Evolutionary conservation across 1,284 basidiomycete genomes (phyloP).

Genomic region (Sphaerobolus stellatus): DNA sequence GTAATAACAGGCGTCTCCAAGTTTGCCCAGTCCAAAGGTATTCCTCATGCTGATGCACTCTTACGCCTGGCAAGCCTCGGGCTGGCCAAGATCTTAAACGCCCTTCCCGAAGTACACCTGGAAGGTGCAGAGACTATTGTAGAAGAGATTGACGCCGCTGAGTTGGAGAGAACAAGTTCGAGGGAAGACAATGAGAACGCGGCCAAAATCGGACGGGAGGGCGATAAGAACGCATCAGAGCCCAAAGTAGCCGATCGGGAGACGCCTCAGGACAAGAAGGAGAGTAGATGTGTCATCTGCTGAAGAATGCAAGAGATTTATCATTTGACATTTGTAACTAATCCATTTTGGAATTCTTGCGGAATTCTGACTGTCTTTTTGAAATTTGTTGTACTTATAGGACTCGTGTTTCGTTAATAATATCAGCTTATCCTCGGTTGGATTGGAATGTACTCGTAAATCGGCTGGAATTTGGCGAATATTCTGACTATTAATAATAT

Average conservation of each 20-base stretch:
- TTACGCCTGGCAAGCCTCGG: slow-evolving; percentile 20
- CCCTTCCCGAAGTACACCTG: slow-evolving; percentile 13
- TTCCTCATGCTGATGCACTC: slow-evolving; percentile 22
- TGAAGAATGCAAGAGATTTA: too few relatives aligned
- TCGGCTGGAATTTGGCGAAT: too few relatives aligned
- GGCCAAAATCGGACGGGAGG: slow-evolving; percentile 13
- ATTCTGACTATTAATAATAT: too few relatives aligned
- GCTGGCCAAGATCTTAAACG: slow-evolving; percentile 17
- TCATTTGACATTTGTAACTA: too few relatives aligned
- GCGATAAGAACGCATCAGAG: slow-evolving; percentile 4
- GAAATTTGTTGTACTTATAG: too few relatives aligned
- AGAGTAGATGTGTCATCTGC: slow-evolving; percentile 15
- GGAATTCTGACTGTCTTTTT: too few relatives aligned
- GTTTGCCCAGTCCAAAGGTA: slow-evolving; percentile 20
- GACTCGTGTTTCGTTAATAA: too few relatives aligned
- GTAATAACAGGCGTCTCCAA: slow-evolving; percentile 21
- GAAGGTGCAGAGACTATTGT: slow-evolving; percentile 15
- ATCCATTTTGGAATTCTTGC: too few relatives aligned
- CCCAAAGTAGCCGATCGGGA: slow-evolving; percentile 15
- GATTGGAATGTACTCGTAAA: too few relatives aligned
- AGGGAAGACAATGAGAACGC: slow-evolving; percentile 16
- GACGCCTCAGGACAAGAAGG: slow-evolving; percentile 15
- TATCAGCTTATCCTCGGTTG: too few relatives aligned
- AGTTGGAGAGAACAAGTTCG: slow-evolving; percentile 18
- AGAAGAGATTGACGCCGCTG: slow-evolving; percentile 22